Evolutionary conservation across 2,329 filamentous ascomycete genomes (phyloP), one percentile per base, ranked within the genome.

Genomic region (Alternaria hordeiaustralica): DNA sequence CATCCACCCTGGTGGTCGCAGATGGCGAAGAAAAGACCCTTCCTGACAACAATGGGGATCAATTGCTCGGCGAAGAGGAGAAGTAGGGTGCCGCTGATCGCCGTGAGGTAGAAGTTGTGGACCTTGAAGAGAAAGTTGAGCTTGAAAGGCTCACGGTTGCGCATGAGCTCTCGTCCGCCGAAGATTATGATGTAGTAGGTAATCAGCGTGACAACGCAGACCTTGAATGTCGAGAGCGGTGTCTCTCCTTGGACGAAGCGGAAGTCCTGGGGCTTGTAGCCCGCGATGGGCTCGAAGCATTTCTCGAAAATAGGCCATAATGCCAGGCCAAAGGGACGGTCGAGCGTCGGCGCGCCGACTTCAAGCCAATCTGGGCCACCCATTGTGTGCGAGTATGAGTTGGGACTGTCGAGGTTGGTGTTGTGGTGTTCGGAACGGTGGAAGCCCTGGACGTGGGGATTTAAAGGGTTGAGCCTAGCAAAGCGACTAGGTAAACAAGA

Each of bases 261-360:
- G 84, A 98, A 98, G 67, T 97, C 90, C 71, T 93, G 89, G 66
- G 92, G 90, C 69, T 92, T 90, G 82, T 95, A 97, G 76, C 95
- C 95, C 62, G 87, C 87, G 69, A 93, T 85, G 61, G 86, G 81
- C 79, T 91, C 90, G 83, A 91, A 98, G 73, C 86, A 90, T 85
- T 94, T 93, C 84, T 91, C 92, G 87, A 98, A 98, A 82, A 96
- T 89, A 74, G 95, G 93, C 96, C 96, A 98, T 81, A 97, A 84
- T 68, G 92, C 87, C 72, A 98, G 85, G 80, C 95, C 96, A 77
- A 98, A 98, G 33, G 95, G 95, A 69, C 92, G 89, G 80, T 97
- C 94, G 82, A 98, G 86, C 66, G 93, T 93, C 60, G 95, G 95
- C 71, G 89, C 79, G 79, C 84, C 84, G 71, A 78, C 72, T 65